Percentiles rank a stretch among this genome's conserved stretches.
Evolutionary conservation across 2,329 filamentous ascomycete genomes (phyloP).

Genomic region (Apiospora rasikravindrae): DNA sequence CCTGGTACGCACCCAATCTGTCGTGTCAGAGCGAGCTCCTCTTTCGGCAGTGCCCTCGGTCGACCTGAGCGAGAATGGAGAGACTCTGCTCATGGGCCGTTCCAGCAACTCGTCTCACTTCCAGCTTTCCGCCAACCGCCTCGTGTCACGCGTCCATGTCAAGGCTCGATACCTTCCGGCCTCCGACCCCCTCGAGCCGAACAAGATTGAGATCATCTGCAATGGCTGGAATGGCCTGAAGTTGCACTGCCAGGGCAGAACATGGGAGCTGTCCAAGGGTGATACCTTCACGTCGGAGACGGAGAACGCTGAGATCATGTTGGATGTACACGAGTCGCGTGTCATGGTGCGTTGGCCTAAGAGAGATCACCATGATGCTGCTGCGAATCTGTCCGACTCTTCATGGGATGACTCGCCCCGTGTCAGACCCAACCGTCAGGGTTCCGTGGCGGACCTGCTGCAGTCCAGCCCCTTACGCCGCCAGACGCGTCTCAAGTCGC

Average conservation of each 20-base stretch:
- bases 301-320: conserved; percentile 86
- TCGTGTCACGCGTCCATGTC: conserved; percentile 93
- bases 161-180: conserved; percentile 82
- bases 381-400: conserved; percentile 66
- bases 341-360: conserved; percentile 89
- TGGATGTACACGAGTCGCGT: conserved; percentile 92
- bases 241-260: conserved; percentile 86
- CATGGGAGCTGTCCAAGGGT: conserved; percentile 85
- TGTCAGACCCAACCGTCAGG: conserved; percentile 35
- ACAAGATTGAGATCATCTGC: conserved; percentile 87
- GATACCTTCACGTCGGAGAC: conserved; percentile 91
- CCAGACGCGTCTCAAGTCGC: conserved; percentile 68
- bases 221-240: conserved; percentile 95
- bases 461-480: conserved; percentile 66
- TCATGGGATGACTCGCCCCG: conserved; percentile 71
- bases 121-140: conserved; percentile 88
- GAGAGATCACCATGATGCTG: conserved; percentile 53
- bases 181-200: conserved; percentile 68
- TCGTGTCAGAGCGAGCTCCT: conserved; percentile 78
- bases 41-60: conserved; percentile 83
- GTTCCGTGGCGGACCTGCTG: conserved; percentile 49
- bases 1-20: conserved; percentile 65
- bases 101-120: conserved; percentile 96
- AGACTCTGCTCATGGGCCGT: conserved; percentile 84
- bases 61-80: conserved; percentile 80